Conservation (phyloP, 257 asterid species). For the Penstemon barbatus region DNA sequence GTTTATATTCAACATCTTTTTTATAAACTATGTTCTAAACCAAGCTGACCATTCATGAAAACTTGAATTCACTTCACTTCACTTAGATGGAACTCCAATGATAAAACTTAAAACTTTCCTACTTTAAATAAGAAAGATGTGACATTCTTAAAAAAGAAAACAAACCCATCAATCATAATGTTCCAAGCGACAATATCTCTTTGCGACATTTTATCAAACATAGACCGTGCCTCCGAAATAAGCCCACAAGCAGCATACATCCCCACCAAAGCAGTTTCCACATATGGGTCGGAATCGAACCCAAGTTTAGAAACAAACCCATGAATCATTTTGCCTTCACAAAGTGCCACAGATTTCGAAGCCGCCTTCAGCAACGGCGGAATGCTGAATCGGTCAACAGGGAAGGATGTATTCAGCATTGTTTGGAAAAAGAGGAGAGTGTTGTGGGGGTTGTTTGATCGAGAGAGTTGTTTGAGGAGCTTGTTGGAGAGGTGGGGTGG, state of each 20-base stretch:
- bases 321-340: conserved; percentile 60
- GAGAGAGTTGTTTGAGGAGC: conserved; percentile 56
- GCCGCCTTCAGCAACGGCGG: conserved; percentile 74
- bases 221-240: conserved; percentile 54
- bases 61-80: background rate
- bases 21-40: background rate
- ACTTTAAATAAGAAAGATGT: conserved; percentile 14
- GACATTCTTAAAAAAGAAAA: background rate
- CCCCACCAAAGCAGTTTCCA: conserved; percentile 70
- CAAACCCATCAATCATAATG: conserved; percentile 75
- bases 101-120: conserved; percentile 5
- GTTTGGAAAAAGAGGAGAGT: conserved; percentile 47
- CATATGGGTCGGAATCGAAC: conserved; percentile 57
- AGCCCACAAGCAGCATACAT: conserved; percentile 56
- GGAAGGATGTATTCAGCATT: conserved; percentile 37
- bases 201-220: conserved; percentile 75
- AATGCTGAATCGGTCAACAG: conserved; percentile 50
- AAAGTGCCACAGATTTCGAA: conserved; percentile 38
- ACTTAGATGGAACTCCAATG: too few relatives aligned
- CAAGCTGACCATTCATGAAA: background rate
- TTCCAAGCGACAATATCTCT: conserved; percentile 73
- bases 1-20: background rate
- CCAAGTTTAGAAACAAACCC: conserved; percentile 64
- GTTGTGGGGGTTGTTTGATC: conserved; percentile 42
- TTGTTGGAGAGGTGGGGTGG: conserved; percentile 45